Evolutionary conservation across 164 flowering plant genomes (phyloP).

Genomic region (Saururus chinensis): DNA sequence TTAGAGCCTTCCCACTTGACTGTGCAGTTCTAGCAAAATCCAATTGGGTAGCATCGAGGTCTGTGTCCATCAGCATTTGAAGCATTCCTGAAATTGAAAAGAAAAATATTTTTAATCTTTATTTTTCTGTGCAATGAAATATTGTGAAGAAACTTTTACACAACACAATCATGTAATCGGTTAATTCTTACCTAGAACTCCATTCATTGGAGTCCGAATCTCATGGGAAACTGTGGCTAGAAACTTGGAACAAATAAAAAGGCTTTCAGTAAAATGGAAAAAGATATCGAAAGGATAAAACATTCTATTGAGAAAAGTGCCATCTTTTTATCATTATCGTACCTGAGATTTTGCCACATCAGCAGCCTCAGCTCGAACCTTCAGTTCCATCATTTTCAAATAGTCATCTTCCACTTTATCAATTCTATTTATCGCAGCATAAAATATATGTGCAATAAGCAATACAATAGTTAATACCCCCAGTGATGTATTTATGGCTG

Average conservation of each 20-base stretch:
- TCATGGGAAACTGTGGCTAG: constrained; percentile 97
- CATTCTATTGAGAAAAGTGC: neutral
- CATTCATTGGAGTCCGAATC: constrained; percentile 96
- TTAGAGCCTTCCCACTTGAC: constrained; percentile 70
- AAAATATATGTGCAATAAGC: constrained; percentile 64
- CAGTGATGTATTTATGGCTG: constrained; percentile 51
- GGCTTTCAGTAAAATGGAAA: neutral
- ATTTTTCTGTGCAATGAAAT: neutral
- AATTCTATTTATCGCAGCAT: constrained; percentile 63
- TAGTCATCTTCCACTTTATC: constrained; percentile 75
- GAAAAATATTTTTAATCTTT: neutral
- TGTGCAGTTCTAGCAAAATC: constrained; percentile 91
- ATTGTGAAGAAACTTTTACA: neutral
- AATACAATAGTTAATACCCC: constrained; percentile 60
- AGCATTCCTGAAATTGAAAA: constrained; percentile 62
- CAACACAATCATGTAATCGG: neutral
- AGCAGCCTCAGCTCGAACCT: constrained; percentile 92
- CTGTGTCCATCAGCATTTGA: constrained; percentile 88
- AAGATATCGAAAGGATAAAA: neutral
- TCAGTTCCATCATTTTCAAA: constrained; percentile 65
- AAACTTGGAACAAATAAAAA: constrained; percentile 46
- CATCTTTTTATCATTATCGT: neutral
- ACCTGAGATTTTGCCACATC: constrained; percentile 99
- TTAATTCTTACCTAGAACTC: constrained; percentile 61
- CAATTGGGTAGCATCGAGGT: constrained; percentile 56